A percentile compares a stretch with the other conserved stretches of the same genome.
Conservation (phyloP, 2,329 filamentous ascomycete genomes). For the Thelonectria olida region DNA sequence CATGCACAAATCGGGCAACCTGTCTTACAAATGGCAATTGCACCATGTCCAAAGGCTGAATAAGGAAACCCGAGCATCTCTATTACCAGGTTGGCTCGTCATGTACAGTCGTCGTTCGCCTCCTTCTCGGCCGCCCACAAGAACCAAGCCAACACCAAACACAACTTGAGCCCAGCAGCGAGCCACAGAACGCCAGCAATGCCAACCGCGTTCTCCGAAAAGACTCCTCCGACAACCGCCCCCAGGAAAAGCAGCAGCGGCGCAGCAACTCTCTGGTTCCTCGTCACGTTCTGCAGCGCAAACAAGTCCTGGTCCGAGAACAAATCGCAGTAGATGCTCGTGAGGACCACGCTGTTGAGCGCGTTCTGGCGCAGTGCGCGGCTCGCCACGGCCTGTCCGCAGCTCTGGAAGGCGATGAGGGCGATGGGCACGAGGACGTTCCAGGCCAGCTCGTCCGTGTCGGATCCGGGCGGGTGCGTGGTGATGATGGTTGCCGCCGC, state of each 20-base stretch:
- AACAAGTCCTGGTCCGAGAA: slow-evolving; percentile 71
- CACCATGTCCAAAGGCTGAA: not conserved
- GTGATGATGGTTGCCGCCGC: slow-evolving; percentile 64
- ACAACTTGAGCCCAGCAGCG: slow-evolving; percentile 64
- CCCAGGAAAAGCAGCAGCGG: slow-evolving; percentile 59
- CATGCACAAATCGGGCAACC: slow-evolving; percentile 13
- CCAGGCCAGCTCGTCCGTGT: slow-evolving; percentile 61
- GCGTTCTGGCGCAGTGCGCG: slow-evolving; percentile 74
- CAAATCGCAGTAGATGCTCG: slow-evolving; percentile 83
- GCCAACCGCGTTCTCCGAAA: slow-evolving; percentile 57
- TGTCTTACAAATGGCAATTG: not conserved
- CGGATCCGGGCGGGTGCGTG: slow-evolving; percentile 48
- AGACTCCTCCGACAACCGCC: slow-evolving; percentile 58
- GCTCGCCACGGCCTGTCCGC: slow-evolving; percentile 80
- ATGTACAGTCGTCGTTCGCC: not conserved
- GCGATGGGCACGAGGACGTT: slow-evolving; percentile 72
- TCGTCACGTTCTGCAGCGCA: slow-evolving; percentile 52
- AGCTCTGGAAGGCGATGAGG: slow-evolving; percentile 79
- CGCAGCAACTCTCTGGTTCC: slow-evolving; percentile 60
- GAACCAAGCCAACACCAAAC: slow-evolving; percentile 67
- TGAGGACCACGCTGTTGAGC: slow-evolving; percentile 81
- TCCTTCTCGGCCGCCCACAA: slow-evolving; percentile 63
- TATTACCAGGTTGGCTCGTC: slow-evolving; percentile 11
- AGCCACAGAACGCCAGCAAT: slow-evolving; percentile 67
- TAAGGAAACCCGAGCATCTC: not conserved